Evolutionary conservation across 2,329 filamentous ascomycete genomes (phyloP).

Genomic region (Fusarium napiforme): DNA sequence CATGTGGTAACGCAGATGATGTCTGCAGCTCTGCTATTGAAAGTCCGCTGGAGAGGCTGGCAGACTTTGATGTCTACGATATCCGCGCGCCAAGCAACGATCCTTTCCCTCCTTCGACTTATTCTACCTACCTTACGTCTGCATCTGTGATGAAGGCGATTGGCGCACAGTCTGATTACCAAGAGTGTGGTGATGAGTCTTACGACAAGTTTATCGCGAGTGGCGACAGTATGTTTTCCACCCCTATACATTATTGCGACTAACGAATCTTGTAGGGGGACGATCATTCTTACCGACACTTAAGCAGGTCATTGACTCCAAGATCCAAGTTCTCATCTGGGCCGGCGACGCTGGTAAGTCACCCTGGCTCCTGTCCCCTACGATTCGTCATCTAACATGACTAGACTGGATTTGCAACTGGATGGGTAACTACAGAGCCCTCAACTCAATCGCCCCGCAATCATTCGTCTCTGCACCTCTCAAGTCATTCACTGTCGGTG

Average conservation of each 20-base stretch:
- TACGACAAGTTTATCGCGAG: constrained; percentile 31
- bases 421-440: constrained; percentile 59
- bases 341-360: constrained; percentile 61
- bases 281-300: constrained; percentile 58
- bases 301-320: constrained; percentile 57
- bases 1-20: constrained; percentile 41
- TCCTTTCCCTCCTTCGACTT: constrained; percentile 33
- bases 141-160: constrained; percentile 32
- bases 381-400: background rate
- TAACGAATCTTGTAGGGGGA: constrained; percentile 40
- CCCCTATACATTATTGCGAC: rapidly evolving
- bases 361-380: too few relatives aligned
- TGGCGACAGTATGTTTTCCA: constrained; percentile 36
- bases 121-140: constrained; percentile 24
- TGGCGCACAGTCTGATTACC: constrained; percentile 34
- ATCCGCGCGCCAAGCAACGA: constrained; percentile 48
- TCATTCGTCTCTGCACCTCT: constrained; percentile 50
- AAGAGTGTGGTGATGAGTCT: constrained; percentile 27
- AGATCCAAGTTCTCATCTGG: constrained; percentile 62
- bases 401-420: constrained; percentile 69
- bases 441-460: constrained; percentile 56
- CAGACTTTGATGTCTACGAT: constrained; percentile 59
- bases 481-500: constrained; percentile 60
- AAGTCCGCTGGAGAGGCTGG: constrained; percentile 21
- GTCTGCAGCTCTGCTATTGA: constrained; percentile 38